Evolutionary conservation across 331 rosid genomes (phyloP).

Genomic region (Spiraea crenata): DNA sequence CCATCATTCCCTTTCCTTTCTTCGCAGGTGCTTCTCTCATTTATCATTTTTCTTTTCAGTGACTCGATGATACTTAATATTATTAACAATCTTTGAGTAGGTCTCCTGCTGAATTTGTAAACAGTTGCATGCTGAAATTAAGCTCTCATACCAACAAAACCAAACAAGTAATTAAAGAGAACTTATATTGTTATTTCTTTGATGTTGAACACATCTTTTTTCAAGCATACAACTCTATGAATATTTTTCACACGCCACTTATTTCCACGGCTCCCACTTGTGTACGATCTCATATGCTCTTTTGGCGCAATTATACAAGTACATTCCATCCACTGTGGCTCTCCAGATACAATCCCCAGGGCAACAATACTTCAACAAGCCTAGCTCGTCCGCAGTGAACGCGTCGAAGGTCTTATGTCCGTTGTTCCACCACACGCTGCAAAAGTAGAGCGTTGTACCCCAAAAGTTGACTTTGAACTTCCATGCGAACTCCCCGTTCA

Average conservation of each 20-base stretch:
- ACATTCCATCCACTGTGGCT: slow-evolving; percentile 13
- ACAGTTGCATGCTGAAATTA: too few species aligned
- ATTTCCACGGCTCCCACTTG: background rate
- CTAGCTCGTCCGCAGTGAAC: background rate
- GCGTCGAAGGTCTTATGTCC: background rate
- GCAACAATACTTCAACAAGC: background rate
- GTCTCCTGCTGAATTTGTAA: too few species aligned
- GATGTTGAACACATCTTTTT: background rate
- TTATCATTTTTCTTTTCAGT: too few species aligned
- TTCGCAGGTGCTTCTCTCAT: too few species aligned
- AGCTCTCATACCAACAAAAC: background rate
- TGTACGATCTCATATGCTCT: background rate
- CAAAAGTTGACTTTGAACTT: slow-evolving; percentile 27
- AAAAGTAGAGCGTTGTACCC: slow-evolving; percentile 39
- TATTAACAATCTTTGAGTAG: too few species aligned
- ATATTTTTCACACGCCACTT: too few species aligned
- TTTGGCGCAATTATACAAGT: background rate
- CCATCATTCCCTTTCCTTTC: too few species aligned
- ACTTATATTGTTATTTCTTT: background rate
- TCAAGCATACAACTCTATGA: too few species aligned
- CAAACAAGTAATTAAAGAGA: background rate
- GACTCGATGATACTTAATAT: too few species aligned
- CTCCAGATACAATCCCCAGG: slow-evolving; percentile 12
- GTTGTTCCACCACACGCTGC: slow-evolving; percentile 15
- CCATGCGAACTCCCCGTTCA: slow-evolving; percentile 30